Percentiles rank a stretch among this genome's conserved stretches.
These are phyloP conservation scores for Hortiboletus campestris DNA, from an alignment of 768 basidiomycete genomes.

Conservation along the genomic window DNA sequence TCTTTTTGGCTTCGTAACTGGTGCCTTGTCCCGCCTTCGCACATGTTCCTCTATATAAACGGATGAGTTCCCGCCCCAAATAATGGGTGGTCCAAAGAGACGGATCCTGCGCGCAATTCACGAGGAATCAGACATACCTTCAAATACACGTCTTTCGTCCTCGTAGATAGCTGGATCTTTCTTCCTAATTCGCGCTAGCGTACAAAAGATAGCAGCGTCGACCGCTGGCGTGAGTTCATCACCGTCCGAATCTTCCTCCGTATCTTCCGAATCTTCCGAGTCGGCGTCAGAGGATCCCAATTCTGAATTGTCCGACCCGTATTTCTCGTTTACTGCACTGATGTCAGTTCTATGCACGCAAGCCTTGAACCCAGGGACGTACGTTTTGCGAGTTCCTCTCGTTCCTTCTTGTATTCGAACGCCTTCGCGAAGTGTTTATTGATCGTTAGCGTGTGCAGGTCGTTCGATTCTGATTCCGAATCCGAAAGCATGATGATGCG, in stretches of 20 bases:
- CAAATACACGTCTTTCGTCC: conserved; percentile 64
- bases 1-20: conserved; percentile 22
- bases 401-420: conserved; percentile 78
- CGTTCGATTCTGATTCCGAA: conserved; percentile 35
- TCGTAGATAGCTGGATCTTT: conserved; percentile 88
- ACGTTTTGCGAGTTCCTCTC: conserved; percentile 82
- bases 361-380: conserved; percentile 26
- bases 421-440: conserved; percentile 81
- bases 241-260: conserved; percentile 92
- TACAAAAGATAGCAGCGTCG: conserved; percentile 92
- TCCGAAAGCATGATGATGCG: conserved; percentile 39
- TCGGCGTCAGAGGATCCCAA: conserved; percentile 19
- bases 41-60: conserved; percentile 60
- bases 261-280: conserved; percentile 63
- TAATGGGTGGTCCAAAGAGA: neutral
- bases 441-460: conserved; percentile 54
- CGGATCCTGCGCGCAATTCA: too few species aligned
- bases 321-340: conserved; percentile 75
- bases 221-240: conserved; percentile 91
- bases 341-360: neutral
- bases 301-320: conserved; percentile 66
- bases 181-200: conserved; percentile 77
- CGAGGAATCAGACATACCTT: conserved; percentile 49
- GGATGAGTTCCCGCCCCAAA: neutral
- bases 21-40: conserved; percentile 35